Evolutionary conservation across 2,329 filamentous ascomycete species (phyloP), one percentile per base, ranked within the genome.

Genomic region (Myriangium duriaei): DNA sequence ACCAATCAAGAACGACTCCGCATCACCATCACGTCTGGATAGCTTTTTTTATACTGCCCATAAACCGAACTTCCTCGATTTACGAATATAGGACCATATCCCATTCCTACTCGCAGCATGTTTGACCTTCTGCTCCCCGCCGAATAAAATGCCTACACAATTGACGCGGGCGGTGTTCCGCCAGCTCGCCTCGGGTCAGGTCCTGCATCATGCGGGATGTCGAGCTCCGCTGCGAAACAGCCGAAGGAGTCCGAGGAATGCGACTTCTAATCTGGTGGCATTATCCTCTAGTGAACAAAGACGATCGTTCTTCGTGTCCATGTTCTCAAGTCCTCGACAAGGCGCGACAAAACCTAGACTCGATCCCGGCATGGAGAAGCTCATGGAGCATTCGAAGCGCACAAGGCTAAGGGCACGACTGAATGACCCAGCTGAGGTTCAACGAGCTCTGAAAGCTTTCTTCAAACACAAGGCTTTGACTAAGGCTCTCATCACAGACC

Each of bases 291-390:
- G 46, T 14, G 37, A 55, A 5, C 64, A 68, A 45, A 59, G 64
- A 34, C 64, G 77, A 45, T 69, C 69, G 3, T 75, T 87, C 41
- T 68, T 86, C 49, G 68, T 85, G 32, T 71, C 42, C 38, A 46
- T 54, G 40, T 56, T 81, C 47, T 55, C 66, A 45, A 74, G 76
- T 49, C 62, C 73, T 3, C 67, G 73, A 39, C 56, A 55, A 42
- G 63, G 71, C 40, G 59, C 76, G 30, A 78, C 75, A 54, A 66
- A 74, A 14, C 66, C 76, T 35, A 69, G 76, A 49, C 63, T 77
- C 43, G 81, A 76, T 50, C 80, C 74, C 1, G 86, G 85, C 37
- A 72, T 86, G 51, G 74, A 76, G 46, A 71, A 70, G 11, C 73
- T 94, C 62, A 71, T 81, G 49, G 71, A 81, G 42, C 71, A 84